Evolutionary conservation across 2,329 filamentous ascomycete species (phyloP), one percentile per base, ranked within the genome.

Genomic region (Blumeriella jaapii): DNA sequence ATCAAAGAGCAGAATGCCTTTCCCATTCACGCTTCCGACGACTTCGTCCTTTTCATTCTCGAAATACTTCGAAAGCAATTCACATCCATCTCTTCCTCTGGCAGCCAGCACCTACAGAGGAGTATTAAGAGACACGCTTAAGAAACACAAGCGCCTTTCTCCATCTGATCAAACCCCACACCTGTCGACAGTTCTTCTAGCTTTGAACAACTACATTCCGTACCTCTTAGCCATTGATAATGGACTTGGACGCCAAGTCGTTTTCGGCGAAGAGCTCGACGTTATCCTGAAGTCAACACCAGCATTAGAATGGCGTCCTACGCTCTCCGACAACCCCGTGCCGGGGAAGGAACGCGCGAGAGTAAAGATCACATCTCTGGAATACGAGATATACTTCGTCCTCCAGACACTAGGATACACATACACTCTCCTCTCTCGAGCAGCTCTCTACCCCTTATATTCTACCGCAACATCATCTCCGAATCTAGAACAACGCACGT

Each of bases 31-130:
- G 8, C 74, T 96, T 19, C 87, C 91, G 2, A 96, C 89, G 1
- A 95, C 89, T 4, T 93, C 86, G 20, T 74, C 80, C 35, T 79
- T 93, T 54, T 78, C 82, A 34, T 89, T 94, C 55, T 80, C 82
- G 14, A 68, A 78, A 23, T 81, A 68, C 59, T 79, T 93, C 59
- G 71, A 63, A 50, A 89, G 82, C 52, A 73, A 78, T 45, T 85
- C 84, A 2, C 89, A 96, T 59, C 89, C 91, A 3, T 94, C 89
- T 0, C 69, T 98, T 26, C 84, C 86, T 15, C 72, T 89, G 50
- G 72, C 74, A 36, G 79, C 85, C 14, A 87, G 86, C 47, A 89
- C 83, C 6, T 76, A 84, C 53, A 83, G 91, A 41, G 82, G 82
- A 48, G 74, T 93, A 12, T 69, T 95, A 33, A 78, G 85, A 50